Percentiles rank a stretch among this genome's conserved stretches.
These are phyloP conservation scores for Lecanicillium sp. DNA, from an alignment of 2,329 filamentous ascomycete species.

Conservation along the genomic window DNA sequence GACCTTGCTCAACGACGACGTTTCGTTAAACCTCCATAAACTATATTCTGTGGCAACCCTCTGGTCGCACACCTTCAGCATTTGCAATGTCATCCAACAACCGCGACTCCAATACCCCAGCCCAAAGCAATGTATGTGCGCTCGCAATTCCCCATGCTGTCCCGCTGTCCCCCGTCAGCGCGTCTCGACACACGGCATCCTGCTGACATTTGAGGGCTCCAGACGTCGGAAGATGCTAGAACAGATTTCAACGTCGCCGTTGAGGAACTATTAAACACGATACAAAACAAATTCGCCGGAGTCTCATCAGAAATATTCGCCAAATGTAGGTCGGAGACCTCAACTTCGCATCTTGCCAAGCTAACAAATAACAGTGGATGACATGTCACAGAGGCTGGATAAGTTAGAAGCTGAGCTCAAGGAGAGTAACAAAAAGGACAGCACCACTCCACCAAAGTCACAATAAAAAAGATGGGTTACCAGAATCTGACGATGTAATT, in stretches of 20 bases:
- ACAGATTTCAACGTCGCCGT: slow-evolving; percentile 70
- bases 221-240: slow-evolving; percentile 34
- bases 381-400: slow-evolving; percentile 83
- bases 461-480: neutral
- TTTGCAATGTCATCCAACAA: slow-evolving; percentile 29
- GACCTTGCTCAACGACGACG: too few species aligned
- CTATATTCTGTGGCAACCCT: neutral
- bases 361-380: slow-evolving; percentile 60
- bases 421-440: slow-evolving; percentile 42
- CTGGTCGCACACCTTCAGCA: neutral
- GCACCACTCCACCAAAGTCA: slow-evolving; percentile 13
- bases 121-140: slow-evolving; percentile 27
- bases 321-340: slow-evolving; percentile 57
- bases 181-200: too few species aligned
- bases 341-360: neutral
- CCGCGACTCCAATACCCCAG: slow-evolving; percentile 21
- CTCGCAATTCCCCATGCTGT: neutral
- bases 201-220: too few species aligned
- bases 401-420: slow-evolving; percentile 69
- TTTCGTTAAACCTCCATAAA: too few species aligned
- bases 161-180: too few species aligned
- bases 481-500: neutral
- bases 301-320: slow-evolving; percentile 82
- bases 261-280: slow-evolving; percentile 76
- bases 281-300: slow-evolving; percentile 77